A percentile compares a stretch with the other conserved stretches of the same genome.
phyloP scores from a whole-genome alignment of 495 filamentous ascomycete genomes.

The Penicillium flavigenum region DNA sequence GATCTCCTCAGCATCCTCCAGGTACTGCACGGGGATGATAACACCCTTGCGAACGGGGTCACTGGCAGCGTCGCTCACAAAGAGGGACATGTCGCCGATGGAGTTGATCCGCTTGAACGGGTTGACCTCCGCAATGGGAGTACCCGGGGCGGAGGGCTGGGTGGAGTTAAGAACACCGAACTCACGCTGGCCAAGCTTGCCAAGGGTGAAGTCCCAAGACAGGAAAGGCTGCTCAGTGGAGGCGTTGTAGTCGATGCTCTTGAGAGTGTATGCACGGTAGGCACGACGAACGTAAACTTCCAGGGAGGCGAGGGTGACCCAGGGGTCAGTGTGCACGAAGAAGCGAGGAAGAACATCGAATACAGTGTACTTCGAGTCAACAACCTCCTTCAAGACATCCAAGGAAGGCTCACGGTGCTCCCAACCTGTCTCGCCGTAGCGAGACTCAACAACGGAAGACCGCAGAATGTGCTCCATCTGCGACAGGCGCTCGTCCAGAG shows the following conservation, averaged over 20 bases:
- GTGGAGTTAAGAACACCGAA: conserved; percentile 75
- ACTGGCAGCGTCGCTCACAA: conserved; percentile 52
- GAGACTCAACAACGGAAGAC: conserved; percentile 93
- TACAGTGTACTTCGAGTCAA: conserved; percentile 97
- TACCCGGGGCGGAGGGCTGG: conserved; percentile 80
- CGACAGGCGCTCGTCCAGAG: conserved; percentile 85
- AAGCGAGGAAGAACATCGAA: conserved; percentile 94
- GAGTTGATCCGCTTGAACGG: conserved; percentile 81
- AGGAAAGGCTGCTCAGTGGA: conserved; percentile 76
- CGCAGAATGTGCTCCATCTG: conserved; percentile 99
- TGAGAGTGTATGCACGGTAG: conserved; percentile 90
- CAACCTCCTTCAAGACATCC: conserved; percentile 89
- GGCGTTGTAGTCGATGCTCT: conserved; percentile 82
- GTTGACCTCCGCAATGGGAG: conserved; percentile 63
- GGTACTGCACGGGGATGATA: conserved; percentile 84
- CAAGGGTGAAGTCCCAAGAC: conserved; percentile 92
- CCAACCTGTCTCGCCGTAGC: conserved; percentile 96
- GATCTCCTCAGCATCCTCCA: conserved; percentile 90
- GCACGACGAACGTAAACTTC: conserved; percentile 96
- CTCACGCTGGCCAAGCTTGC: conserved; percentile 87
- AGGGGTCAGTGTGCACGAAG: conserved; percentile 90
- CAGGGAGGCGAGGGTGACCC: conserved; percentile 90
- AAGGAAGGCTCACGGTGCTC: conserved; percentile 89
- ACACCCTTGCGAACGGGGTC: conserved; percentile 91
- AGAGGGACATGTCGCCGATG: conserved; percentile 94